A percentile compares a stretch with the other conserved stretches of the same genome.
Evolutionary conservation across 2,329 filamentous ascomycete genomes (phyloP).

Genomic region (Fusarium nodosum): DNA sequence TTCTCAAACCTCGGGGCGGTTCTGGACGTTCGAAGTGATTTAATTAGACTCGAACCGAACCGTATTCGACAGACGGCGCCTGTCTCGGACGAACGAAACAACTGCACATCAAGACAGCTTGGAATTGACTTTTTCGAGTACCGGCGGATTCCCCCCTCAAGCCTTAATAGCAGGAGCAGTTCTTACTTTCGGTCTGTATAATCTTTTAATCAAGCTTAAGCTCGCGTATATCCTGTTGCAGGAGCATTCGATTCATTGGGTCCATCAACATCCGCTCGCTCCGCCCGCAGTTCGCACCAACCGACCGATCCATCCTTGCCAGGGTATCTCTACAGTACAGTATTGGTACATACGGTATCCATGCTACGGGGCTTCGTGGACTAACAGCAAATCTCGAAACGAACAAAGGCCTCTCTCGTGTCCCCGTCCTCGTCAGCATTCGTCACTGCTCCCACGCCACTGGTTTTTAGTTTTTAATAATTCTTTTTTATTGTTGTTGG

Average conservation of each 20-base stretch:
- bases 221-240: constrained; percentile 30
- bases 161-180: constrained; percentile 15
- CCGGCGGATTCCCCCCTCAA: constrained; percentile 6
- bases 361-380: constrained; percentile 4
- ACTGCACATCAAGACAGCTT: constrained; percentile 11
- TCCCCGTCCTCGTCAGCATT: constrained; percentile 38
- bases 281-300: constrained; percentile 16
- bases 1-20: constrained; percentile 27
- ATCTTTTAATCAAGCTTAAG: constrained; percentile 33
- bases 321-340: constrained; percentile 15
- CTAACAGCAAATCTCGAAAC: constrained; percentile 36
- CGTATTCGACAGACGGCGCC: constrained; percentile 17
- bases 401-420: constrained; percentile 18
- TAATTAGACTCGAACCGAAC: constrained; percentile 23
- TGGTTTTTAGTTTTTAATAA: constrained; percentile 16
- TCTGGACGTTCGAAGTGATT: constrained; percentile 16
- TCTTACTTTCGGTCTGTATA: constrained; percentile 19
- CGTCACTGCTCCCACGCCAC: constrained; percentile 46
- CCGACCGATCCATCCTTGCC: constrained; percentile 37
- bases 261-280: constrained; percentile 38
- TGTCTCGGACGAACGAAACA: constrained; percentile 23
- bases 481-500: constrained; percentile 18
- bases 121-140: constrained; percentile 28
- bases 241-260: constrained; percentile 32
- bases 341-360: constrained; percentile 1